These are phyloP conservation scores for Talaromyces sp. DNA, from an alignment of 2,329 filamentous ascomycete genomes.

Conservation along the genomic window DNA sequence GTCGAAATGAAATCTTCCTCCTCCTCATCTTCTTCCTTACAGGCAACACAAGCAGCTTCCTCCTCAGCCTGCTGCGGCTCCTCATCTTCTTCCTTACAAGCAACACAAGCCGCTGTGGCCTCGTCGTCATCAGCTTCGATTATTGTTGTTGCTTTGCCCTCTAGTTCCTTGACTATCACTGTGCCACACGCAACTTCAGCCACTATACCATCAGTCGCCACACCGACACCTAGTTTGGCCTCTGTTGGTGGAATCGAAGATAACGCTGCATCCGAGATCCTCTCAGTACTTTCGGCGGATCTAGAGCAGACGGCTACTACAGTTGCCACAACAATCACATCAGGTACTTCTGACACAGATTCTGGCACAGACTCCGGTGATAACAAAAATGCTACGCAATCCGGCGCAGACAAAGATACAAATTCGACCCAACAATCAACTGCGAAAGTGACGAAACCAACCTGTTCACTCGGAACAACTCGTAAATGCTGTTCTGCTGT, in stretches of 20 bases:
- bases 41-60: too few species aligned
- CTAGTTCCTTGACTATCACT: slow-evolving; percentile 5
- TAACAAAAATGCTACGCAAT: not conserved
- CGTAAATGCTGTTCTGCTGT: slow-evolving; percentile 12
- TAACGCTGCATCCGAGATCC: not conserved
- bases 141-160: slow-evolving; percentile 5
- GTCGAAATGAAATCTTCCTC: not conserved
- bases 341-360: not conserved
- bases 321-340: not conserved
- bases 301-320: not conserved
- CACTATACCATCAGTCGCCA: not conserved
- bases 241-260: not conserved
- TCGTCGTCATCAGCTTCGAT: not conserved
- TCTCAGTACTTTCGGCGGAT: not conserved
- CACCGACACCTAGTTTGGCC: not conserved
- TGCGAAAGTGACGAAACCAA: not conserved
- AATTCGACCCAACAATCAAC: not conserved
- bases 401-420: not conserved
- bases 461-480: not conserved
- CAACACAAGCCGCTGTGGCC: not conserved
- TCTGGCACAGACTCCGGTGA: not conserved
- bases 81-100: not conserved
- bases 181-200: not conserved
- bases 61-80: too few species aligned
- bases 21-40: not conserved